A percentile compares a stretch with the other conserved stretches of the same genome.
Conservation (phyloP, 139 green algal genomes). For the Auxenochlorella pyrenoidosa region DNA sequence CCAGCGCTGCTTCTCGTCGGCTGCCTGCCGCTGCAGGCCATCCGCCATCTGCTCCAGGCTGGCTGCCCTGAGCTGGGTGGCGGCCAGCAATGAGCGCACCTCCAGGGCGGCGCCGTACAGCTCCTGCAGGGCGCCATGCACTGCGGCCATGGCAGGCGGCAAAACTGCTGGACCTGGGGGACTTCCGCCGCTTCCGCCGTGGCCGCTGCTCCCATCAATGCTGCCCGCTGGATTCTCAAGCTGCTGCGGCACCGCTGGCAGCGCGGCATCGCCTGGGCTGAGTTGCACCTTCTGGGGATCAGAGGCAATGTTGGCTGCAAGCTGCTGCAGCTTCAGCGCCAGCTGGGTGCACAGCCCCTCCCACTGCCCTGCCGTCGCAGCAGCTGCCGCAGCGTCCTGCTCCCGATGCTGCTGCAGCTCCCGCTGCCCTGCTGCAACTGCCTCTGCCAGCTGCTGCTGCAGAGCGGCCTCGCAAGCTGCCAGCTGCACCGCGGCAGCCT, state of each 20-base stretch:
- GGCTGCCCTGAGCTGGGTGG: background rate
- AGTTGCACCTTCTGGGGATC: background rate
- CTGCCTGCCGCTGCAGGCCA: background rate
- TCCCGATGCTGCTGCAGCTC: background rate
- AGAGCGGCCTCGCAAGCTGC: conserved; percentile 4
- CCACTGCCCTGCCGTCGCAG: background rate
- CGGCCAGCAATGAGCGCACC: background rate
- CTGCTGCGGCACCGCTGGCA: background rate
- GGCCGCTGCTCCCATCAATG: background rate
- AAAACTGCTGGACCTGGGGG: background rate
- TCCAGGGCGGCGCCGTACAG: background rate
- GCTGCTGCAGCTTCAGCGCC: background rate
- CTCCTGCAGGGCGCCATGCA: background rate
- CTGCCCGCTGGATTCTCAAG: background rate
- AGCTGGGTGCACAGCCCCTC: background rate
- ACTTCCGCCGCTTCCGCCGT: background rate
- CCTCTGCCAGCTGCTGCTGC: conserved; percentile 9
- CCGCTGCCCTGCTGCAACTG: background rate
- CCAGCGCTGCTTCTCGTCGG: background rate
- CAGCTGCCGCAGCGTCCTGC: background rate
- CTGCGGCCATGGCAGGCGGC: background rate
- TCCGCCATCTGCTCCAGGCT: background rate
- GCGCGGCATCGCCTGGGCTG: background rate
- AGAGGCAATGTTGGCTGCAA: background rate
- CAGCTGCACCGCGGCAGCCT: background rate